phyloP scores from a whole-genome alignment of 2,329 filamentous ascomycete species.

The Colletotrichum destructivum region DNA sequence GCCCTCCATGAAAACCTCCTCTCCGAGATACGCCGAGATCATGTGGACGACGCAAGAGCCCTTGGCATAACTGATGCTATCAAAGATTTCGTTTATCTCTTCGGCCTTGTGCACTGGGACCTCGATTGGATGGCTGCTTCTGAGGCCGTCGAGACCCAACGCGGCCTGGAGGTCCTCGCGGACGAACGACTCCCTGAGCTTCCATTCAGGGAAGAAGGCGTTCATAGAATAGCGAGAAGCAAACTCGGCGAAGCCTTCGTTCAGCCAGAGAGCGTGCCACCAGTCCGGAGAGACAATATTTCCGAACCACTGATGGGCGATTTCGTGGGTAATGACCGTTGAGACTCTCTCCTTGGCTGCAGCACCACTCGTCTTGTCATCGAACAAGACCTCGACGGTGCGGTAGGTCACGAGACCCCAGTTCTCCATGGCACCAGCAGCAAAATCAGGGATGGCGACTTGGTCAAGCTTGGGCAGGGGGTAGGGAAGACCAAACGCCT shows the following conservation, averaged over 20 bases:
- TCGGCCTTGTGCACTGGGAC: constrained; percentile 95
- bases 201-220: constrained; percentile 97
- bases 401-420: constrained; percentile 98
- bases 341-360: constrained; percentile 93
- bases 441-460: constrained; percentile 96
- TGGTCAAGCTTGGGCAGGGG: constrained; percentile 96
- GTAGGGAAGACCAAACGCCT: constrained; percentile 90
- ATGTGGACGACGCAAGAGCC: constrained; percentile 96
- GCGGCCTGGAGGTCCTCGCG: constrained; percentile 93
- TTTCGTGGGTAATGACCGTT: constrained; percentile 95
- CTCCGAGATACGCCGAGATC: constrained; percentile 95
- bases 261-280: constrained; percentile 98
- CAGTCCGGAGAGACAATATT: constrained; percentile 99
- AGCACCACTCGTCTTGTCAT: constrained; percentile 92
- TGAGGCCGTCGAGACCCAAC: constrained; percentile 87
- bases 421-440: constrained; percentile 92
- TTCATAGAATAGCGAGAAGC: constrained; percentile 81
- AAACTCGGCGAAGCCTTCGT: constrained; percentile 84
- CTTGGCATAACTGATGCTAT: constrained; percentile 97
- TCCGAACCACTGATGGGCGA: constrained; percentile 98
- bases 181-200: constrained; percentile 96
- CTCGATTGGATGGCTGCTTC: constrained; percentile 96
- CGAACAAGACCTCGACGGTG: constrained; percentile 89
- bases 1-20: constrained; percentile 93
- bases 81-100: constrained; percentile 98